Percentiles rank a stretch among this genome's conserved stretches.
Evolutionary conservation across 352 stramenopile species (phyloP).

Genomic region (Phytopythium chamaehyphon): DNA sequence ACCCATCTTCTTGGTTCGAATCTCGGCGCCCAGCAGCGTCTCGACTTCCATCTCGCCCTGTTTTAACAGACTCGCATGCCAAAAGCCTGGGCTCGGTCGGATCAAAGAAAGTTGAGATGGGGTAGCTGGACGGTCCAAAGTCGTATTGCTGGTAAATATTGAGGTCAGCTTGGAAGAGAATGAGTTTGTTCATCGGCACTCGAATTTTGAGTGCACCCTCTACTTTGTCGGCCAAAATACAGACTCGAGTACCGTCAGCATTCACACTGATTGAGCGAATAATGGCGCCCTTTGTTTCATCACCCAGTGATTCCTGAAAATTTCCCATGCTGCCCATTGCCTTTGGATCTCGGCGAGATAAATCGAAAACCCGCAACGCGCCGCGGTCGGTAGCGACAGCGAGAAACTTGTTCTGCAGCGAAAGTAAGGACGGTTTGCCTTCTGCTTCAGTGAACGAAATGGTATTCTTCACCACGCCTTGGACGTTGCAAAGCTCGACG

Average conservation of each 20-base stretch:
- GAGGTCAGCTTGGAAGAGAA: constrained; percentile 89
- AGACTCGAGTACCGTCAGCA: constrained; percentile 85
- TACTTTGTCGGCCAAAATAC: constrained; percentile 80
- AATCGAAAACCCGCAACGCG: constrained; percentile 86
- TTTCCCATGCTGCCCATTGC: constrained; percentile 84
- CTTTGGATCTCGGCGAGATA: constrained; percentile 82
- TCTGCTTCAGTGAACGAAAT: constrained; percentile 91
- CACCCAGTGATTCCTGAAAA: constrained; percentile 48
- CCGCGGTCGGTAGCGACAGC: constrained; percentile 85
- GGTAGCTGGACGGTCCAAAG: constrained; percentile 70
- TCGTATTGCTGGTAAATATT: constrained; percentile 90
- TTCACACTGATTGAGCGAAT: constrained; percentile 83
- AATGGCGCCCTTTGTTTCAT: constrained; percentile 48
- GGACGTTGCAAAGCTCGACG: constrained; percentile 87
- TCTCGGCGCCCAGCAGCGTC: constrained; percentile 11
- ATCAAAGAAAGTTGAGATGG: constrained; percentile 89
- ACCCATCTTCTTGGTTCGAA: constrained; percentile 13
- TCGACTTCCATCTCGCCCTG: constrained; percentile 20
- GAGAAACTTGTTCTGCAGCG: constrained; percentile 89
- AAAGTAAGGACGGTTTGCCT: constrained; percentile 73
- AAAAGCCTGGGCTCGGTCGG: constrained; percentile 83
- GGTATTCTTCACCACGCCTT: constrained; percentile 82
- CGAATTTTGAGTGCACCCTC: constrained; percentile 78
- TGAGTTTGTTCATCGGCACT: constrained; percentile 81
- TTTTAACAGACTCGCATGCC: constrained; percentile 78